Conservation (phyloP, 164 flowering plant genomes). For the Aristolochia californica region DNA sequence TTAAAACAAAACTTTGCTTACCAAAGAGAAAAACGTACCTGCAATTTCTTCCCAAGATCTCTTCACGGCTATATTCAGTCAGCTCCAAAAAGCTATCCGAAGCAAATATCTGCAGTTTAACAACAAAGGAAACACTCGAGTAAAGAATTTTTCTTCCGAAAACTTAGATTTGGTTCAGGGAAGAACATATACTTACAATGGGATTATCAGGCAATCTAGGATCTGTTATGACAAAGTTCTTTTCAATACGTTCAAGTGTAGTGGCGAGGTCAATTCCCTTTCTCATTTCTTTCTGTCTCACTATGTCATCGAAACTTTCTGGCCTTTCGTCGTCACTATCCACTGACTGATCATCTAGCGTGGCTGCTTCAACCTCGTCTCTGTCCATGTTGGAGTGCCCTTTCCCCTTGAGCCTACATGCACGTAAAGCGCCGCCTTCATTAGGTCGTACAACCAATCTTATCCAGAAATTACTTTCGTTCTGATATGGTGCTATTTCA, state of each 20-base stretch:
- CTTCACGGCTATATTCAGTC: conserved; percentile 96
- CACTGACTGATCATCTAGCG: conserved; percentile 18
- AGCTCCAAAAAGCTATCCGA: conserved; percentile 99
- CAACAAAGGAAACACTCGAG: no score
- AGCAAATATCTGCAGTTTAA: conserved; percentile 92
- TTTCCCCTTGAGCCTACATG: conserved; percentile 44
- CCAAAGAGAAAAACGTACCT: conserved; percentile 31
- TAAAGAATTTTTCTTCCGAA: neutral
- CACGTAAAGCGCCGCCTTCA: conserved; percentile 1
- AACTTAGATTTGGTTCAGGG: no score
- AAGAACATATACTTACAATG: conserved; percentile 48
- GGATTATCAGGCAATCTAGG: conserved; percentile 98
- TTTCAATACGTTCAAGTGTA: conserved; percentile 97
- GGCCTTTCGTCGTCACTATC: conserved; percentile 51
- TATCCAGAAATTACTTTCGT: neutral
- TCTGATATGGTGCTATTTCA: no score
- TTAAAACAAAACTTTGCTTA: no score
- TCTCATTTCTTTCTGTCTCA: conserved; percentile 74
- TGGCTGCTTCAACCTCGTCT: conserved; percentile 12
- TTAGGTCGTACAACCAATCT: neutral
- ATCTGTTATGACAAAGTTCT: conserved; percentile 96
- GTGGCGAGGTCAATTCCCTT: conserved; percentile 97
- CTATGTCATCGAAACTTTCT: conserved; percentile 63
- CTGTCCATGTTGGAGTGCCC: conserved; percentile 20
- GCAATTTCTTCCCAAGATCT: conserved; percentile 95